Base-by-base conservation (phyloP, 1,284 basidiomycete species). In the Violaceomyces palustris region DNA sequence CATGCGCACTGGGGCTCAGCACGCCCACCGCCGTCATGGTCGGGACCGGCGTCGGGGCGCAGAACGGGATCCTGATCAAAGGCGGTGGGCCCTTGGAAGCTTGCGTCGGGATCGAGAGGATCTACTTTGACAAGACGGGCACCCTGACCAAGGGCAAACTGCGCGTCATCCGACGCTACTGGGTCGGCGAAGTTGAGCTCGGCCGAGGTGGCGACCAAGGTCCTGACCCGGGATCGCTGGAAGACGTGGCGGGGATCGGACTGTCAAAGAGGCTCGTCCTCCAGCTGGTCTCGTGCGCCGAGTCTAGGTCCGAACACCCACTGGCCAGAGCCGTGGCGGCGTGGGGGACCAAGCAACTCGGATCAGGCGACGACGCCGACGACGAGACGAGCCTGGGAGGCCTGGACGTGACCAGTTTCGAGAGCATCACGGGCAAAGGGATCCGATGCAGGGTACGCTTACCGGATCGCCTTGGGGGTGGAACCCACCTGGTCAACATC, bases 21-120 rank as follows among this genome's bases (percentile, higher is more conserved):
- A 98, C 94, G 0, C 94, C 94, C 0, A 98, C 94, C 0, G 94
- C 94, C 1, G 92, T 98, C 75, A 98, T 98, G 94, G 94, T 98
- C 29, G 94, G 94, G 23, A 98, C 94, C 0, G 94, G 94, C 0
- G 85, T 98, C 42, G 94, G 94, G 1, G 94, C 94, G 10, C 81
- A 87, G 77, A 91, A 97, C 68, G 94, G 94, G 0, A 98, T 99
- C 55, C 77, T 99, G 36, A 97, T 98, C 82, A 98, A 98, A 73
- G 92, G 94, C 33, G 94, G 92, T 3, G 80, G 86, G 17, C 91
- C 94, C 2, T 78, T 99, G 31, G 94, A 99, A 72, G 89, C 89
- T 3, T 91, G 88, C 70, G 83, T 82, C 62, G 79, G 79, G 39
- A 84, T 98, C 64, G 82, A 82, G 67, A 80, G 82, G 26, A 83